These are phyloP conservation scores for Agarophyton chilense DNA, from an alignment of 23 red algal genomes.

Conservation along the genomic window DNA sequence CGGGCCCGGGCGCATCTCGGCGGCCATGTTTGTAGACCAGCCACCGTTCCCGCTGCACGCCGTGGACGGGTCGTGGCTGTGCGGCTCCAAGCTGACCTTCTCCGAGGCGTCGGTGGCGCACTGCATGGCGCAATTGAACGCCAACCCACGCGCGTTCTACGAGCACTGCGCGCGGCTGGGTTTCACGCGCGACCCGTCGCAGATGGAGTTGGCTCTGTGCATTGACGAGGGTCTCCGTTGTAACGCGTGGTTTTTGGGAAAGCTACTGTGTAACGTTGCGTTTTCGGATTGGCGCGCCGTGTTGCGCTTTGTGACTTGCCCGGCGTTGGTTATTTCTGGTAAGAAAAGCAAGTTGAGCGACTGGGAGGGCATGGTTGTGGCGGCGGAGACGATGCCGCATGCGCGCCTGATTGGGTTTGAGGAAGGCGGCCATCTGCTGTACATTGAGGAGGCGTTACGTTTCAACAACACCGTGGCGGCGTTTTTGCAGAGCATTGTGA, in stretches of 20 bases:
- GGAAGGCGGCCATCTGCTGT: constrained; percentile 43
- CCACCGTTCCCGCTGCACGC: constrained; percentile 35
- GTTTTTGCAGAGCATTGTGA: constrained; percentile 61
- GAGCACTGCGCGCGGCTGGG: constrained; percentile 38
- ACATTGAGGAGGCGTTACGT: constrained; percentile 59
- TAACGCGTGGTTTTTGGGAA: constrained; percentile 10
- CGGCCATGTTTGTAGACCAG: constrained; percentile 68
- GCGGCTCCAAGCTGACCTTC: constrained; percentile 41
- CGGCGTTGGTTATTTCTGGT: constrained; percentile 63
- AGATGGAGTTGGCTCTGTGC: constrained; percentile 18
- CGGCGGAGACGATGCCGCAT: constrained; percentile 49
- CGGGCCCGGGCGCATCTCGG: constrained; percentile 48
- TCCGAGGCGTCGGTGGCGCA: constrained; percentile 33
- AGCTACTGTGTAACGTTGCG: constrained; percentile 51
- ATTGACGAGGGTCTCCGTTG: constrained; percentile 46
- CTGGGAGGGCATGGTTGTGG: constrained; percentile 43
- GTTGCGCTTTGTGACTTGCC: constrained; percentile 26
- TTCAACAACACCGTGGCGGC: constrained; percentile 60
- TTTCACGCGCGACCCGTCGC: constrained; percentile 34
- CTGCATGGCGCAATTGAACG: constrained; percentile 20
- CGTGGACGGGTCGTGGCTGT: constrained; percentile 44
- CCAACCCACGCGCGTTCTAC: constrained; percentile 44
- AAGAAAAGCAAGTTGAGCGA: constrained; percentile 62
- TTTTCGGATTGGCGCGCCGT: constrained; percentile 44
- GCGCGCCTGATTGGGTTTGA: constrained; percentile 49